Evolutionary conservation across 257 asterid species (phyloP).

Genomic region (Perilla frutescens): DNA sequence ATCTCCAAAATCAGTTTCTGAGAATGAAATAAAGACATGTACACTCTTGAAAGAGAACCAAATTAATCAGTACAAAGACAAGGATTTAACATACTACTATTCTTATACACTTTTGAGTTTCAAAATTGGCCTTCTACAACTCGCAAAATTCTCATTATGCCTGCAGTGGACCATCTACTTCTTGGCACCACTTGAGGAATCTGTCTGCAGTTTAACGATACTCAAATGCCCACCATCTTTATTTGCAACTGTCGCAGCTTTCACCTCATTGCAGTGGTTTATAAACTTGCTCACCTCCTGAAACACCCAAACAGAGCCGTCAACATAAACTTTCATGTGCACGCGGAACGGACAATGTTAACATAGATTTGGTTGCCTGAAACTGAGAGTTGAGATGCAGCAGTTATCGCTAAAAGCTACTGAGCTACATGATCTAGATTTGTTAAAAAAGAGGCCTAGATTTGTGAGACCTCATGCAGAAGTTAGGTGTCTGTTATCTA

Average conservation of each 20-base stretch:
- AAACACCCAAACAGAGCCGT: not conserved
- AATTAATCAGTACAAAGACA: not conserved
- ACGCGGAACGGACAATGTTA: not conserved
- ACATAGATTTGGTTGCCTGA: not conserved
- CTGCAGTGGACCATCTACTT: constrained; percentile 40
- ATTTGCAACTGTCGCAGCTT: constrained; percentile 81
- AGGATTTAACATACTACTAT: constrained; percentile 1
- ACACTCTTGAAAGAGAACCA: not conserved
- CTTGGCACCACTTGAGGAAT: constrained; percentile 58
- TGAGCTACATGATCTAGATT: constrained; percentile 1
- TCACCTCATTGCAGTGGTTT: constrained; percentile 56
- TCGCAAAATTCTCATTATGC: not conserved
- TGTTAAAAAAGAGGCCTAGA: constrained; percentile 1
- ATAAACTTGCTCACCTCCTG: constrained; percentile 63
- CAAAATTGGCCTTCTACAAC: constrained; percentile 30
- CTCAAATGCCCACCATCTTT: constrained; percentile 91
- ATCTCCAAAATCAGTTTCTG: constrained; percentile 3
- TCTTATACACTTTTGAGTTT: constrained; percentile 10
- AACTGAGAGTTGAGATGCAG: not conserved
- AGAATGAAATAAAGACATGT: not conserved
- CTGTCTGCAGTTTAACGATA: constrained; percentile 58
- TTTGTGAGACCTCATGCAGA: not conserved
- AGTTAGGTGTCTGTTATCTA: not conserved
- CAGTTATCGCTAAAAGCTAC: not conserved
- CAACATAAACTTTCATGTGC: not conserved